These are phyloP conservation scores for Lichtheimia corymbifera DNA, from an alignment of 371 early-diverging fungal genomes.

Conservation along the genomic window DNA sequence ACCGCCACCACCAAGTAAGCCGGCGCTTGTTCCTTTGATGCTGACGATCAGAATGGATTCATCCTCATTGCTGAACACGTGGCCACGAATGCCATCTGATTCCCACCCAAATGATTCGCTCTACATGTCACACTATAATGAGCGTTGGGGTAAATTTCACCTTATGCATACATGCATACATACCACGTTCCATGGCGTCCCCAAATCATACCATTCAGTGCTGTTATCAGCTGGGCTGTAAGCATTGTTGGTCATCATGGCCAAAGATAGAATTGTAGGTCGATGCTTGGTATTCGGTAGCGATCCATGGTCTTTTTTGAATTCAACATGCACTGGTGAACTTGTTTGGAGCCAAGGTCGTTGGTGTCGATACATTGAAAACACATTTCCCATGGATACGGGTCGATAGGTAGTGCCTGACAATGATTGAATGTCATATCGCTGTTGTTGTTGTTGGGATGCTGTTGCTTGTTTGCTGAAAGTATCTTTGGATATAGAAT, in stretches of 20 bases:
- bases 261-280: slow-evolving; percentile 67
- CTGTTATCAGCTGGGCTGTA: slow-evolving; percentile 50
- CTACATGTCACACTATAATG: slow-evolving; percentile 24
- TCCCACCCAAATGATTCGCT: slow-evolving; percentile 88
- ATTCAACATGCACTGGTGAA: slow-evolving; percentile 7
- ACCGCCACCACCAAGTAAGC: slow-evolving; percentile 72
- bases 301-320: slow-evolving; percentile 19
- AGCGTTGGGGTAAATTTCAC: neutral
- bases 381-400: neutral
- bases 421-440: neutral
- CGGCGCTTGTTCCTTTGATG: slow-evolving; percentile 90
- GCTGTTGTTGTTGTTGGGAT: neutral
- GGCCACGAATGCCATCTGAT: slow-evolving; percentile 84
- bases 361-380: slow-evolving; percentile 2
- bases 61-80: slow-evolving; percentile 78
- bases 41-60: slow-evolving; percentile 78
- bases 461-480: neutral
- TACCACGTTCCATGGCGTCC: slow-evolving; percentile 67
- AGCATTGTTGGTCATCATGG: slow-evolving; percentile 78
- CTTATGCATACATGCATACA: neutral
- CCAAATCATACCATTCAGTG: slow-evolving; percentile 76
- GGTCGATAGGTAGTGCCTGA: neutral
- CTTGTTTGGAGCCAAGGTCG: slow-evolving; percentile 18
- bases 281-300: slow-evolving; percentile 74
- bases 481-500: neutral